phyloP scores from a whole-genome alignment of 2,329 filamentous ascomycete genomes.

The Aspergillus spinulosporus region DNA sequence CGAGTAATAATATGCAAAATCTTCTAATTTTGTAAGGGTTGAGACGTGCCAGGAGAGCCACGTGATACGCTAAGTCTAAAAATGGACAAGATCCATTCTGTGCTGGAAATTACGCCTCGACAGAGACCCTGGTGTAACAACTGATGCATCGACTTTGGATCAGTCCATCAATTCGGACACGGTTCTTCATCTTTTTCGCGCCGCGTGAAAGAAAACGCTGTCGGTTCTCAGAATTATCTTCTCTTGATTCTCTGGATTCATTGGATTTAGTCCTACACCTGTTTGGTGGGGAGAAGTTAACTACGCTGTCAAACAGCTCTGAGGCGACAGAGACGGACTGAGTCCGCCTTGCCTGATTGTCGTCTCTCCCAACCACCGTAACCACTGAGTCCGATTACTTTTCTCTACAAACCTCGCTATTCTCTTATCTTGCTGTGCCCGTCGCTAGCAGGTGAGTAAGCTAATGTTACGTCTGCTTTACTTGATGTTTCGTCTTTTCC shows the following conservation, averaged over 20 bases:
- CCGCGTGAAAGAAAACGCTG: not conserved
- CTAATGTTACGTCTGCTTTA: not conserved
- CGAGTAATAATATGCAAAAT: not conserved
- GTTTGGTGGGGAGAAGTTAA: not conserved
- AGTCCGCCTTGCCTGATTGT: slow-evolving; percentile 7
- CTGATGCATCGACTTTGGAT: slow-evolving; percentile 17
- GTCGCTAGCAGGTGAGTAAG: not conserved
- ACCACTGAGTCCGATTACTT: slow-evolving; percentile 6
- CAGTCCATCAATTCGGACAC: slow-evolving; percentile 7
- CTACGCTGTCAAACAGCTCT: slow-evolving; percentile 1
- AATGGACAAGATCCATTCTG: slow-evolving; percentile 19
- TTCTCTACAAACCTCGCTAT: not conserved
- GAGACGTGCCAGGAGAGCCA: slow-evolving; percentile 20
- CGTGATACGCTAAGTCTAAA: slow-evolving; percentile 27
- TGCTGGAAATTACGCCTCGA: slow-evolving; percentile 31
- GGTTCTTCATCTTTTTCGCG: slow-evolving; percentile 4
- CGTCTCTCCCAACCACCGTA: slow-evolving; percentile 13
- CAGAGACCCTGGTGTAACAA: slow-evolving; percentile 16
- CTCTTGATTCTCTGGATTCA: not conserved
- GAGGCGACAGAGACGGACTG: not conserved
- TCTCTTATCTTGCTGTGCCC: not conserved
- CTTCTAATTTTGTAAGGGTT: not conserved
- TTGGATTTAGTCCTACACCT: not conserved
- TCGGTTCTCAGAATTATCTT: not conserved
- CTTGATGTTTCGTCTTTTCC: slow-evolving; percentile 2